phyloP scores from a whole-genome alignment of 1,284 basidiomycete genomes.

The Puccinia coronata region DNA sequence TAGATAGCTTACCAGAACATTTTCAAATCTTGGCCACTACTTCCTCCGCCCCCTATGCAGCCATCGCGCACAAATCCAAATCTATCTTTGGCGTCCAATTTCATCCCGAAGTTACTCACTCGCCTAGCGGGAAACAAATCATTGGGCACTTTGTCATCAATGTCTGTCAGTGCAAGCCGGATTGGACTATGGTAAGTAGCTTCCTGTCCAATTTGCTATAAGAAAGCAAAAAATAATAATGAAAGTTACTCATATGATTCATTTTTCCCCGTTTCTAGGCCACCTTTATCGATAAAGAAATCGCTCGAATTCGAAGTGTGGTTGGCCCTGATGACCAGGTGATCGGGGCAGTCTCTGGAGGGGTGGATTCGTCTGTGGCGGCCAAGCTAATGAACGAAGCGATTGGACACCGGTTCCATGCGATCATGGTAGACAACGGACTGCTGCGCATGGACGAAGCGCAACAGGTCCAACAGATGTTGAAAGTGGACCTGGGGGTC shows the following conservation, averaged over 20 bases:
- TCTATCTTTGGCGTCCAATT: slow-evolving; percentile 97
- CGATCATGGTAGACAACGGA: slow-evolving; percentile 99
- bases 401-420: slow-evolving; percentile 98
- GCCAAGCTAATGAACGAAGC: slow-evolving; percentile 99
- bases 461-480: slow-evolving; percentile 89
- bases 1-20: slow-evolving; percentile 75
- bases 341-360: slow-evolving; percentile 95
- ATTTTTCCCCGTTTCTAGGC: slow-evolving; percentile 64
- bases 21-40: slow-evolving; percentile 90
- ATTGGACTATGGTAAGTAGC: slow-evolving; percentile 87
- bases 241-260: no score
- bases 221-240: no score
- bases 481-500: slow-evolving; percentile 89
- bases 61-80: slow-evolving; percentile 85
- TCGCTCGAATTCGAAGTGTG: slow-evolving; percentile 87
- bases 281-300: slow-evolving; percentile 98
- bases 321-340: slow-evolving; percentile 93
- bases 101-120: slow-evolving; percentile 98
- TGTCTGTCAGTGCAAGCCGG: slow-evolving; percentile 77
- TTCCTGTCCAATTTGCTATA: slow-evolving; percentile 2
- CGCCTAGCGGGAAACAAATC: slow-evolving; percentile 83
- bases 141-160: slow-evolving; percentile 82
- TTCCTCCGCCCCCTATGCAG: slow-evolving; percentile 84
- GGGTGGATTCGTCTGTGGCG: slow-evolving; percentile 96
- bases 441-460: slow-evolving; percentile 91